These are phyloP conservation scores for Sporopachydermia lactativora DNA, from an alignment of 805 yeast species.

Conservation along the genomic window DNA sequence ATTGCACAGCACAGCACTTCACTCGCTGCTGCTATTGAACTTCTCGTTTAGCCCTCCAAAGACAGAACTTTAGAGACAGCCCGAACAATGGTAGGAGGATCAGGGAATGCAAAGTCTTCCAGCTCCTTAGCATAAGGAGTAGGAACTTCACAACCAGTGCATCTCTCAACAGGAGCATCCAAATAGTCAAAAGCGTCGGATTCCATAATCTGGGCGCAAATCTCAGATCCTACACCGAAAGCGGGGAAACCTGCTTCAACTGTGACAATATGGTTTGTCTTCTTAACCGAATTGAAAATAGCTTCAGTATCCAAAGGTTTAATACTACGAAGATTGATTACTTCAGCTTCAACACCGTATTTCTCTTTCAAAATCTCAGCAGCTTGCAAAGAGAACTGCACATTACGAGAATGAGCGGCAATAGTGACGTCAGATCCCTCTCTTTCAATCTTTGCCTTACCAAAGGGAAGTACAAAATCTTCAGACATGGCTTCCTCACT, in stretches of 20 bases:
- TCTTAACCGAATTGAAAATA: conserved; percentile 77
- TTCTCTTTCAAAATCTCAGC: conserved; percentile 78
- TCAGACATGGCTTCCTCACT: conserved; percentile 79
- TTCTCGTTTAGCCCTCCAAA: conserved; percentile 29
- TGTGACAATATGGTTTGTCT: conserved; percentile 91
- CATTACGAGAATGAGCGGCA: conserved; percentile 87
- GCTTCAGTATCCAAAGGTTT: conserved; percentile 90
- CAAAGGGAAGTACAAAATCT: conserved; percentile 86
- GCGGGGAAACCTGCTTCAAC: conserved; percentile 98
- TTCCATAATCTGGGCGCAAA: conserved; percentile 96
- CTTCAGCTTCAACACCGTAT: conserved; percentile 84
- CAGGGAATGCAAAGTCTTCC: conserved; percentile 99
- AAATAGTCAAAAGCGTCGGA: conserved; percentile 95
- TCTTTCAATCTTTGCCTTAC: conserved; percentile 89
- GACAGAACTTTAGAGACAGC: conserved; percentile 73
- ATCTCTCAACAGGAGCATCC: conserved; percentile 97
- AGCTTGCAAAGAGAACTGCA: conserved; percentile 73
- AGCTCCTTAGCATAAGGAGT: conserved; percentile 94
- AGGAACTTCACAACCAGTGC: conserved; percentile 99
- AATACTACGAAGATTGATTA: conserved; percentile 88
- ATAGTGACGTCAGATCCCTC: conserved; percentile 86
- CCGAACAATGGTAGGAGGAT: conserved; percentile 75
- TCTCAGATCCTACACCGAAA: conserved; percentile 97
- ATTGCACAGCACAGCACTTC: too few relatives aligned
- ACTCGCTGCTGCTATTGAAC: too few relatives aligned